phyloP scores from a whole-genome alignment of 2,329 filamentous ascomycete species.

The Cladorrhinum sp. region DNA sequence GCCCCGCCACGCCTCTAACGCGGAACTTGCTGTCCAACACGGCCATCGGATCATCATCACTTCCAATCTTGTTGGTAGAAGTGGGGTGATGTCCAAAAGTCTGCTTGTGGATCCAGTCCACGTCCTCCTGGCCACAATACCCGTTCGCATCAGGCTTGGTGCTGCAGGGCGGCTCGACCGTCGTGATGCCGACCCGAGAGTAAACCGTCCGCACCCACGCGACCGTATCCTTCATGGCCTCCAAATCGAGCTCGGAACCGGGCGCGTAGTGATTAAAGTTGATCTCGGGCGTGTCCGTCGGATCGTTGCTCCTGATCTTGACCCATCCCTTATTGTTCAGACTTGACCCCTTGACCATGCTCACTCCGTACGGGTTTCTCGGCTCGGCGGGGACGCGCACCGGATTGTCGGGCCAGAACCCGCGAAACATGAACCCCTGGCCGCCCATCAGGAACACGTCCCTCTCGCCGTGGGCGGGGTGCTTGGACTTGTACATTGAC shows the following conservation, averaged over 20 bases:
- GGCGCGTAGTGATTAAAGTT: constrained; percentile 56
- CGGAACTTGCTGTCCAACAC: constrained; percentile 53
- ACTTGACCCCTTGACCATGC: constrained; percentile 41
- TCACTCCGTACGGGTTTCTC: constrained; percentile 34
- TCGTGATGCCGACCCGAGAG: constrained; percentile 24
- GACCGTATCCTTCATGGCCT: constrained; percentile 36
- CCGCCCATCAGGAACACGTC: constrained; percentile 55
- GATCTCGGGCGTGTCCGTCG: constrained; percentile 61
- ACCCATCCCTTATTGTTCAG: constrained; percentile 62
- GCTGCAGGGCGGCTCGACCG: constrained; percentile 30
- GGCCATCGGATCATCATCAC: constrained; percentile 48
- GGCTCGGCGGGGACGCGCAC: constrained; percentile 32
- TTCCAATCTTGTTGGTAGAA: constrained; percentile 52
- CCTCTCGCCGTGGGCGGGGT: constrained; percentile 39
- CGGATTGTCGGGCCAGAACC: constrained; percentile 48
- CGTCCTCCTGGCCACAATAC: constrained; percentile 26
- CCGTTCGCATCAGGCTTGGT: constrained; percentile 23
- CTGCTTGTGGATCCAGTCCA: constrained; percentile 40
- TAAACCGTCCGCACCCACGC: constrained; percentile 31
- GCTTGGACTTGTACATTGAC: constrained; percentile 31
- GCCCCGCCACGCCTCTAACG: constrained; percentile 49
- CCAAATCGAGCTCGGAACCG: constrained; percentile 45
- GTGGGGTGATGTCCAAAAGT: constrained; percentile 56
- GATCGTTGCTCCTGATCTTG: constrained; percentile 56
- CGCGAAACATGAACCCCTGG: constrained; percentile 48